A percentile compares a stretch with the other conserved stretches of the same genome.
phyloP scores from a whole-genome alignment of 2,329 filamentous ascomycete genomes.

The Hypomyces perniciosus region DNA sequence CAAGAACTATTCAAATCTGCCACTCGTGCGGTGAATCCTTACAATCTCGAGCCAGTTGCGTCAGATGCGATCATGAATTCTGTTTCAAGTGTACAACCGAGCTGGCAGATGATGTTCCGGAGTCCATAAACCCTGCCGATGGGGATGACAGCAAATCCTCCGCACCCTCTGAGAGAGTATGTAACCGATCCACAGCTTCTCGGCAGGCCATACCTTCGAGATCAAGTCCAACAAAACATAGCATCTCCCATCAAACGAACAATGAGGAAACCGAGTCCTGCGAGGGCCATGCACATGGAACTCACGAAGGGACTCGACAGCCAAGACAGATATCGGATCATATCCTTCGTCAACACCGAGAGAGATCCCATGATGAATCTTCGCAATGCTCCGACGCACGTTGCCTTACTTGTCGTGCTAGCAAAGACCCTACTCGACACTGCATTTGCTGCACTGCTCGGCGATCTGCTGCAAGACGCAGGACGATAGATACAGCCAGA shows the following conservation, averaged over 20 bases:
- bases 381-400: background rate
- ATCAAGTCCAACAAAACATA: background rate
- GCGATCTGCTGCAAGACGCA: background rate
- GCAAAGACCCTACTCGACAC: background rate
- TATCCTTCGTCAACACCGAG: constrained; percentile 3
- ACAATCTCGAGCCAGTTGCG: constrained; percentile 34
- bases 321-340: constrained; percentile 2
- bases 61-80: constrained; percentile 45
- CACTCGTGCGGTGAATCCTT: constrained; percentile 44
- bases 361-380: constrained; percentile 4
- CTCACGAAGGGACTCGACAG: background rate
- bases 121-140: background rate
- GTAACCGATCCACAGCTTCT: background rate
- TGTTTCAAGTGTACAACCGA: constrained; percentile 42
- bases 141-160: background rate
- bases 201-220: too few species aligned
- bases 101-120: constrained; percentile 13
- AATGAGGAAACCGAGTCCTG: background rate
- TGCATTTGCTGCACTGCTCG: constrained; percentile 11
- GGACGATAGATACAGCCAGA: background rate
- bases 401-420: constrained; percentile 5
- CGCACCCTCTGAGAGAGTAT: background rate
- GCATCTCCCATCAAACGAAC: background rate
- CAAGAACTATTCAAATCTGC: constrained; percentile 35
- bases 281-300: constrained; percentile 2